A percentile compares a stretch with the other conserved stretches of the same genome.
Evolutionary conservation across 768 basidiomycete species (phyloP).

Genomic region (Lactifluus subvellereus): DNA sequence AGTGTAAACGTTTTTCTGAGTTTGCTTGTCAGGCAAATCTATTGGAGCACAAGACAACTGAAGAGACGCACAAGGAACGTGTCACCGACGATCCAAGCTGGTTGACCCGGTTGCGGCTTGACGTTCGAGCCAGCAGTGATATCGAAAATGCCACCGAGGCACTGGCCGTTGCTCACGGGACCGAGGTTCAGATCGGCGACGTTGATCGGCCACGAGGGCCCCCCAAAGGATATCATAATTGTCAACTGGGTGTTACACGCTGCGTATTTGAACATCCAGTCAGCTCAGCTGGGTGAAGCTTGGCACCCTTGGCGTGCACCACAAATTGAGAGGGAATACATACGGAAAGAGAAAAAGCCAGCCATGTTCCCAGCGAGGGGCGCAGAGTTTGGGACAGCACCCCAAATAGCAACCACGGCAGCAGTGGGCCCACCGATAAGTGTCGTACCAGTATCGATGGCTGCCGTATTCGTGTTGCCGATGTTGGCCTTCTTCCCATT

Average conservation of each 20-base stretch:
- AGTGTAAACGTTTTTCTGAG: too few species aligned
- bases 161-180: constrained; percentile 28
- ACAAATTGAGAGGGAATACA: constrained; percentile 28
- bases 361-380: constrained; percentile 39
- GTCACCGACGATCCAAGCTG: constrained; percentile 42
- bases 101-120: constrained; percentile 31
- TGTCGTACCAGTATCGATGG: constrained; percentile 95
- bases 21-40: too few species aligned
- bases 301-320: neutral
- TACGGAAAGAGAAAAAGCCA: constrained; percentile 56
- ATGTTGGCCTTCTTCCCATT: constrained; percentile 46
- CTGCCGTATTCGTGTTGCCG: constrained; percentile 47
- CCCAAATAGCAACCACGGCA: constrained; percentile 58
- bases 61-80: constrained; percentile 30
- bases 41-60: too few species aligned
- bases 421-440: too few species aligned
- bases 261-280: constrained; percentile 28
- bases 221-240: constrained; percentile 61
- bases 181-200: constrained; percentile 78
- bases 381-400: constrained; percentile 51
- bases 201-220: constrained; percentile 64
- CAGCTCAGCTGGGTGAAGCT: neutral
- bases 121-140: constrained; percentile 47
- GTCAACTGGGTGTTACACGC: constrained; percentile 59
- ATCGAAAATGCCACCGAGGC: constrained; percentile 70